These are phyloP conservation scores for Thamnidium elegans DNA, from an alignment of 192 early-diverging fungal genomes.

Conservation along the genomic window DNA sequence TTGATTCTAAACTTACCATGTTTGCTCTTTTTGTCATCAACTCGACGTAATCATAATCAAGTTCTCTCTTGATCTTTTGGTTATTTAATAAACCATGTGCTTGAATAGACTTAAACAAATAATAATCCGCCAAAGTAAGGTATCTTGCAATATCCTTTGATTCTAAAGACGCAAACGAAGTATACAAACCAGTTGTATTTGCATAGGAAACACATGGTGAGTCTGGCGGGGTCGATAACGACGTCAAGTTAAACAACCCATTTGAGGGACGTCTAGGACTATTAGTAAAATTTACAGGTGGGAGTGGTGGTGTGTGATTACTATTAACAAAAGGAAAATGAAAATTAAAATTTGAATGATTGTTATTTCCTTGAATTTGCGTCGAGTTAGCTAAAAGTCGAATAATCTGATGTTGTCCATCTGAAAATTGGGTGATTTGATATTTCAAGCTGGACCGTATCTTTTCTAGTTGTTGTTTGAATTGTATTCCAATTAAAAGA, in stretches of 20 bases:
- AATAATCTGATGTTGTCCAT: background rate
- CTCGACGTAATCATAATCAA: conserved; percentile 24
- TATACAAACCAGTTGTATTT: background rate
- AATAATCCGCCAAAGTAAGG: conserved; percentile 43
- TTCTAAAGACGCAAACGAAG: conserved; percentile 2
- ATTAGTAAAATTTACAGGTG: background rate
- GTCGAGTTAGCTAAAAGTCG: background rate
- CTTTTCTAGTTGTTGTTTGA: conserved; percentile 32
- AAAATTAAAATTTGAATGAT: background rate
- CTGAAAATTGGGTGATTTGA: conserved; percentile 8
- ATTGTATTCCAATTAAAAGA: conserved; percentile 30
- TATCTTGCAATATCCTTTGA: conserved; percentile 33
- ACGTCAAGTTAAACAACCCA: background rate
- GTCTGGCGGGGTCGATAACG: conserved; percentile 25
- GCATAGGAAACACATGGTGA: conserved; percentile 11
- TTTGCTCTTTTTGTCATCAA: conserved; percentile 39
- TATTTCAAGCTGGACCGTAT: conserved; percentile 12
- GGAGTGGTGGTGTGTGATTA: conserved; percentile 2
- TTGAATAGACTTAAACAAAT: conserved; percentile 38
- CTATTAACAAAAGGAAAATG: background rate
- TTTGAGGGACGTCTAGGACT: conserved; percentile 4
- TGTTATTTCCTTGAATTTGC: background rate
- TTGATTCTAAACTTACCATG: conserved; percentile 23
- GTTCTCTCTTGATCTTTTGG: background rate
- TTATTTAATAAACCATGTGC: conserved; percentile 29